A percentile compares a stretch with the other conserved stretches of the same genome.
Evolutionary conservation across 768 basidiomycete genomes (phyloP).

Genomic region (Hypholoma sublateritium): DNA sequence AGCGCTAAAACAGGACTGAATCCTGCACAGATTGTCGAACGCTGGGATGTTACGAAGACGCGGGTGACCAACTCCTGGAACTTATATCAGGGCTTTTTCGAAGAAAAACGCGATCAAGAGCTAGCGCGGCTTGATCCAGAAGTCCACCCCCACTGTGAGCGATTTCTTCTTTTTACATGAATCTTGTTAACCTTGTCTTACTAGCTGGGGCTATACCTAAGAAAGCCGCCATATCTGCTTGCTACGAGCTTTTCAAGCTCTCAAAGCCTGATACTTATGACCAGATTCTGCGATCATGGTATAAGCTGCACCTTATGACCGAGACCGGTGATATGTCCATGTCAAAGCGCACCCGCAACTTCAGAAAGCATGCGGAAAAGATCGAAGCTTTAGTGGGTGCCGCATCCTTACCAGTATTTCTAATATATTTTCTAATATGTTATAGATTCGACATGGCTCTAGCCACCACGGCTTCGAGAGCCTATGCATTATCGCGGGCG

Average conservation of each 20-base stretch:
- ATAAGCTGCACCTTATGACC: background rate
- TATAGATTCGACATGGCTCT: background rate
- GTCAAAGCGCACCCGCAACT: background rate
- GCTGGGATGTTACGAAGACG: background rate
- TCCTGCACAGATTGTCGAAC: background rate
- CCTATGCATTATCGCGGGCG: background rate
- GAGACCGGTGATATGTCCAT: background rate
- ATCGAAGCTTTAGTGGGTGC: background rate
- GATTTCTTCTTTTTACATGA: background rate
- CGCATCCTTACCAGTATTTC: background rate
- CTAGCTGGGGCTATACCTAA: background rate
- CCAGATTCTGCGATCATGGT: background rate
- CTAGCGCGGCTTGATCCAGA: background rate
- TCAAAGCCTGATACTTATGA: background rate
- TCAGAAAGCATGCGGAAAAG: background rate
- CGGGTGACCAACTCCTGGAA: background rate
- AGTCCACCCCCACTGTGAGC: background rate
- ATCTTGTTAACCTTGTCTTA: background rate
- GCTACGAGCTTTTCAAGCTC: background rate
- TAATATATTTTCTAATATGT: background rate
- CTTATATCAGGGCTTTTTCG: conserved; percentile 4
- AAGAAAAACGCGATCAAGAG: background rate
- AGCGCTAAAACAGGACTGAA: background rate
- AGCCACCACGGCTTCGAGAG: background rate
- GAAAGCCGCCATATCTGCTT: background rate